Evolutionary conservation across 2,329 filamentous ascomycete genomes (phyloP).

Genomic region (Colletotrichum musicola): DNA sequence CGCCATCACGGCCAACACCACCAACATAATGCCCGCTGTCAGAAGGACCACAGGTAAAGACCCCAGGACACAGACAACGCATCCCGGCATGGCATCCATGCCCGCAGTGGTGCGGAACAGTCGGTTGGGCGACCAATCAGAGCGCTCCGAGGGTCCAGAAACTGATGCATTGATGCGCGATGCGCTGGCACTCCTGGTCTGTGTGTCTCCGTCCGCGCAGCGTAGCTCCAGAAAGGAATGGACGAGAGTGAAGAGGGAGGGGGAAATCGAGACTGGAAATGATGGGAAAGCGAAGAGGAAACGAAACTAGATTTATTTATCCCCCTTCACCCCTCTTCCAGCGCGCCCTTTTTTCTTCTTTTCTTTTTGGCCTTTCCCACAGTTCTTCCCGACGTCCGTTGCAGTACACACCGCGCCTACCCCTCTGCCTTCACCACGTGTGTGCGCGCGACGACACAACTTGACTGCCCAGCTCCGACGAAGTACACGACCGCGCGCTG

Average conservation of each 20-base stretch:
- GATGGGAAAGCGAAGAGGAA: not conserved
- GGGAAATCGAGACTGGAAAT: not conserved
- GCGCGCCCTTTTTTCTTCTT: not conserved
- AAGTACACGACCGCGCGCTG: no score
- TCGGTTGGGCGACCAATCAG: slow-evolving; percentile 36
- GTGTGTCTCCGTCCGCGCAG: slow-evolving; percentile 47
- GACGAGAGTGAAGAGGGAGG: slow-evolving; percentile 24
- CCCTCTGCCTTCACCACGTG: no score
- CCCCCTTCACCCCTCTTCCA: not conserved
- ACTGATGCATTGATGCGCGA: slow-evolving; percentile 40
- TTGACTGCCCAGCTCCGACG: no score
- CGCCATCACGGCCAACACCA: not conserved
- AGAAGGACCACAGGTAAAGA: not conserved
- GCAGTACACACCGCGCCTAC: no score
- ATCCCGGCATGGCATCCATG: slow-evolving; percentile 25
- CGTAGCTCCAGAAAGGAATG: slow-evolving; percentile 31
- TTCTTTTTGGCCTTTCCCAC: not conserved
- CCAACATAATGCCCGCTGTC: not conserved
- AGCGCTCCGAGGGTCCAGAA: slow-evolving; percentile 16
- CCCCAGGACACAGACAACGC: slow-evolving; percentile 23
- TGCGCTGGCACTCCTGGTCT: slow-evolving; percentile 49
- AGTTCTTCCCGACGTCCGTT: no score
- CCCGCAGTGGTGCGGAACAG: slow-evolving; percentile 23
- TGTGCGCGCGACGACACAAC: no score
- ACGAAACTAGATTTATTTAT: slow-evolving; percentile 1